A percentile compares a stretch with the other conserved stretches of the same genome.
Evolutionary conservation across 768 basidiomycete species (phyloP).

Genomic region (Lactarius vividus): DNA sequence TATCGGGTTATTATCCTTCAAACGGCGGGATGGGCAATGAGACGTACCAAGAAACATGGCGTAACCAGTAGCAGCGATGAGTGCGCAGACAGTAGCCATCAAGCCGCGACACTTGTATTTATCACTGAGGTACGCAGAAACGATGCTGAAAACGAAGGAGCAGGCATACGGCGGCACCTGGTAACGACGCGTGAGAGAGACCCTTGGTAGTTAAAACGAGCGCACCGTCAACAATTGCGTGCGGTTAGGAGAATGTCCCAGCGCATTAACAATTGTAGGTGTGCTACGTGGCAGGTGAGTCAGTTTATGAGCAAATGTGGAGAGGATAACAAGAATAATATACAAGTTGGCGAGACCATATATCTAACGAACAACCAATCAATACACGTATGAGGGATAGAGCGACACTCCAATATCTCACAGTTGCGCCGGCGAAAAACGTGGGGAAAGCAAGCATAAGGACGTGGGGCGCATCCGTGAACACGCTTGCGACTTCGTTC

Average conservation of each 20-base stretch:
- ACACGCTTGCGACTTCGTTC: constrained; percentile 49
- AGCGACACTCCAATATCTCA: neutral
- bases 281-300: constrained; percentile 25
- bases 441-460: constrained; percentile 48
- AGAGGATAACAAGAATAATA: neutral
- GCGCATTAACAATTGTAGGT: constrained; percentile 30
- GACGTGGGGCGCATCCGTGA: constrained; percentile 49
- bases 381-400: neutral
- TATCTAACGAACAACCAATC: constrained; percentile 1
- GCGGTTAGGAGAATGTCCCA: constrained; percentile 32
- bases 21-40: neutral
- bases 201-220: constrained; percentile 9
- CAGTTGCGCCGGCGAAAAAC: constrained; percentile 51
- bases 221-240: constrained; percentile 34
- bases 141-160: neutral
- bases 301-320: neutral
- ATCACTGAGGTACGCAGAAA: neutral
- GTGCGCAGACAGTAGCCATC: neutral
- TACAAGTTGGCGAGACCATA: constrained; percentile 31
- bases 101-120: neutral
- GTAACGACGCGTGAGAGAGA: neutral
- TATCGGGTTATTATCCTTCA: neutral
- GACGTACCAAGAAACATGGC: constrained; percentile 21
- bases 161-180: neutral
- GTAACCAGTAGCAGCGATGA: constrained; percentile 11